These are phyloP conservation scores for Bruguiera hainesii DNA, from an alignment of 441 rosid species.

Conservation along the genomic window DNA sequence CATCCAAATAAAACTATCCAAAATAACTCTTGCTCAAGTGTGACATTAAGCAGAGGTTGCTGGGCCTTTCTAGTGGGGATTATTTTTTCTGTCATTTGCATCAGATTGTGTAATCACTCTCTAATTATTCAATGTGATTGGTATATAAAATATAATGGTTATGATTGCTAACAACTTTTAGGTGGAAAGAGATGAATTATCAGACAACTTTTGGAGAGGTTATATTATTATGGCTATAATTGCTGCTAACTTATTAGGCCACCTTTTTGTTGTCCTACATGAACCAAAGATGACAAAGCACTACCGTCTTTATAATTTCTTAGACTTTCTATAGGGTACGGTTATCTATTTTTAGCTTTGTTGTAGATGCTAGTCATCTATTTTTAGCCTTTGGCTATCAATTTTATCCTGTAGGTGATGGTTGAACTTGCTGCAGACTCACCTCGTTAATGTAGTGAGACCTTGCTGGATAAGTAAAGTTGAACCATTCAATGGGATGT, in stretches of 20 bases:
- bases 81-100: neutral
- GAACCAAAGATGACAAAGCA: too few species aligned
- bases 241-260: neutral
- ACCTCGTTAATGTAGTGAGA: conserved; percentile 62
- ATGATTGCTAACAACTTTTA: neutral
- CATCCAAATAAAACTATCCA: too few species aligned
- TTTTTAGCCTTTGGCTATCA: neutral
- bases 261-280: neutral
- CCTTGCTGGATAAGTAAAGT: conserved; percentile 94
- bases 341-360: too few species aligned
- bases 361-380: neutral
- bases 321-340: too few species aligned
- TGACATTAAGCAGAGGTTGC: too few species aligned
- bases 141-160: neutral
- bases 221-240: neutral
- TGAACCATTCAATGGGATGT: conserved; percentile 79
- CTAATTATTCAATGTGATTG: too few species aligned
- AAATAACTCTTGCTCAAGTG: too few species aligned
- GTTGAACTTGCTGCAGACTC: conserved; percentile 41
- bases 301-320: too few species aligned
- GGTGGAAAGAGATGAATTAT: neutral
- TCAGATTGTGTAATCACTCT: neutral
- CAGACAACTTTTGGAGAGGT: too few species aligned
- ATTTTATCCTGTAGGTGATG: conserved; percentile 2
- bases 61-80: too few species aligned